Percentiles rank a stretch among this genome's conserved stretches.
Evolutionary conservation across 1,284 basidiomycete species (phyloP).

Genomic region (Cutaneotrichosporon cutaneum): DNA sequence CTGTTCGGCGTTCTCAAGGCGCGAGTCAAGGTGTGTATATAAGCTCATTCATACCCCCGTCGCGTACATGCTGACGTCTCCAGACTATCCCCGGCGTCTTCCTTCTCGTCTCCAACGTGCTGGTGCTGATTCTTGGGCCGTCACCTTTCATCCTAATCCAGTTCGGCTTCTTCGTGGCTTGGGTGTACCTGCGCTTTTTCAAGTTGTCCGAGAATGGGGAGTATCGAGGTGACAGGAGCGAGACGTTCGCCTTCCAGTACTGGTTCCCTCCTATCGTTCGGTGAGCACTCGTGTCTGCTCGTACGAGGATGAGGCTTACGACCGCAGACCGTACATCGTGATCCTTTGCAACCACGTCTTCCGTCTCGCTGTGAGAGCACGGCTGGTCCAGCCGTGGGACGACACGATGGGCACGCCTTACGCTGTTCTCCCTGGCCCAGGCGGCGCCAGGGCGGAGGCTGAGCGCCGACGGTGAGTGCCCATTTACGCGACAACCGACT

Average conservation of each 20-base stretch:
- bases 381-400: constrained; percentile 77
- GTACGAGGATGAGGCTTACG: constrained; percentile 38
- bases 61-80: constrained; percentile 2
- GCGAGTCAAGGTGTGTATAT: constrained; percentile 73
- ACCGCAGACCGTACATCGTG: constrained; percentile 59
- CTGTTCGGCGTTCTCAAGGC: constrained; percentile 79
- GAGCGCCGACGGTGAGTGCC: constrained; percentile 73
- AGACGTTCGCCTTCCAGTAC: constrained; percentile 90
- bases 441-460: constrained; percentile 86
- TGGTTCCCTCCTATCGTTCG: constrained; percentile 96
- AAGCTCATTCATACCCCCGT: not conserved
- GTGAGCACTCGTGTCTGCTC: constrained; percentile 57
- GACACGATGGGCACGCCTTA: constrained; percentile 68
- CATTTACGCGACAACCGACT: not conserved
- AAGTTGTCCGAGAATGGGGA: constrained; percentile 68
- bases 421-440: constrained; percentile 63
- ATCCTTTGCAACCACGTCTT: constrained; percentile 69
- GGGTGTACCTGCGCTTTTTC: constrained; percentile 95
- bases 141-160: constrained; percentile 95
- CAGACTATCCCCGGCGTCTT: constrained; percentile 91
- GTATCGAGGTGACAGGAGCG: constrained; percentile 78
- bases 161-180: constrained; percentile 95
- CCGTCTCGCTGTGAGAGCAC: constrained; percentile 61
- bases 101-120: constrained; percentile 82
- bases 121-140: constrained; percentile 83